These are phyloP conservation scores for Fomitopsis pulvina DNA, from an alignment of 768 basidiomycete genomes.

Conservation along the genomic window DNA sequence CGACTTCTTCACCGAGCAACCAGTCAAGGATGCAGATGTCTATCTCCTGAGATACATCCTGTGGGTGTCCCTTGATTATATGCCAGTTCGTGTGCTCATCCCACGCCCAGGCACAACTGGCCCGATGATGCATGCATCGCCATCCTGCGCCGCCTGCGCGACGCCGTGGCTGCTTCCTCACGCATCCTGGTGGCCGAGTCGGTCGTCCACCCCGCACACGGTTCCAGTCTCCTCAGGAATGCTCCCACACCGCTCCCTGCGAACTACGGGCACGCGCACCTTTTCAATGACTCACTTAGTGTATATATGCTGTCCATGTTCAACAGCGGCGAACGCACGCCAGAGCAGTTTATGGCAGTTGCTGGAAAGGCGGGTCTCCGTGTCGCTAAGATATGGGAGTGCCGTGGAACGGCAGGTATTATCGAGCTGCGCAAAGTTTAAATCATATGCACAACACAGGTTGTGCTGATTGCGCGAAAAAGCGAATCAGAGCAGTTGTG, in stretches of 20 bases:
- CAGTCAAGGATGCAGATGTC: slow-evolving; percentile 9
- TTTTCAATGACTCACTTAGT: background rate
- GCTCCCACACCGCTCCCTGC: slow-evolving; percentile 10
- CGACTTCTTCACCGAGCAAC: slow-evolving; percentile 13
- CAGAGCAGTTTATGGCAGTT: slow-evolving; percentile 2
- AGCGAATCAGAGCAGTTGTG: too few species aligned
- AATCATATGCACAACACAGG: background rate
- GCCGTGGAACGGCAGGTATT: slow-evolving; percentile 4
- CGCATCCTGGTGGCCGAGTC: slow-evolving; percentile 8
- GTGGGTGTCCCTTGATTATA: background rate
- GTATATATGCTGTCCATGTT: slow-evolving; percentile 11
- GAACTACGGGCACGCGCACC: slow-evolving; percentile 8
- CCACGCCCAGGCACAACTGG: slow-evolving; percentile 9
- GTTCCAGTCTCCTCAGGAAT: background rate
- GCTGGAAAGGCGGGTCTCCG: slow-evolving; percentile 5
- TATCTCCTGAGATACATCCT: slow-evolving; percentile 7
- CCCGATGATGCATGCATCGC: slow-evolving; percentile 7
- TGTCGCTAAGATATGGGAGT: slow-evolving; percentile 9
- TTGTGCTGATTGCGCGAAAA: too few species aligned
- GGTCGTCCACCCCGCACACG: slow-evolving; percentile 2
- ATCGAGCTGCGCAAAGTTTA: slow-evolving; percentile 4
- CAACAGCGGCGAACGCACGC: slow-evolving; percentile 10
- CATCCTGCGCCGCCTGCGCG: slow-evolving; percentile 6
- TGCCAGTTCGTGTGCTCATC: background rate
- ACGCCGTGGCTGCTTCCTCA: slow-evolving; percentile 2